Conservation (phyloP, 2,329 filamentous ascomycete species). For the Neophaeococcomyces aloes region DNA sequence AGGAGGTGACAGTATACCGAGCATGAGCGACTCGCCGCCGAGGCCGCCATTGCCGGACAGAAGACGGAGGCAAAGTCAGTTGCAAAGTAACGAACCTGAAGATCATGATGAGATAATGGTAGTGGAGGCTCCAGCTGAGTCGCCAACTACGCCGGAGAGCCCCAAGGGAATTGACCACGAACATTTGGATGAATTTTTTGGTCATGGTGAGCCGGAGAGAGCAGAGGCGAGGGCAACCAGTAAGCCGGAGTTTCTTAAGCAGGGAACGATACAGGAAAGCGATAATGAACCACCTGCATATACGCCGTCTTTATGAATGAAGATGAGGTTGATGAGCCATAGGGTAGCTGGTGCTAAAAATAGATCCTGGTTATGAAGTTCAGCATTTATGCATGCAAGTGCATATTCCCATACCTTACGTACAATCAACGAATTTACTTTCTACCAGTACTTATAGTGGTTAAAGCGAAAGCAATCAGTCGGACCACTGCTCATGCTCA, state of each 20-base stretch:
- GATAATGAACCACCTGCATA: not conserved
- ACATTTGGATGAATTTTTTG: constrained; percentile 20
- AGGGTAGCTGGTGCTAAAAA: too few species aligned
- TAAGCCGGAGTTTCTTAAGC: not conserved
- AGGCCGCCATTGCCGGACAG: constrained; percentile 40
- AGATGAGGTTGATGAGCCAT: not conserved
- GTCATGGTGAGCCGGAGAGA: constrained; percentile 17
- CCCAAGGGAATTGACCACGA: constrained; percentile 34
- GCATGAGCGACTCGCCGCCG: constrained; percentile 20
- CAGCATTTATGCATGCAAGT: too few species aligned
- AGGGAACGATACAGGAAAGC: not conserved
- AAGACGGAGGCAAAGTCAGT: constrained; percentile 30
- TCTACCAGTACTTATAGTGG: too few species aligned
- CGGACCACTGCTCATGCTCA: too few species aligned
- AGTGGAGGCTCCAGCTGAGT: constrained; percentile 55
- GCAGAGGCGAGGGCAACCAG: not conserved
- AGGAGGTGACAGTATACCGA: constrained; percentile 23
- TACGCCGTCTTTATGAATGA: not conserved
- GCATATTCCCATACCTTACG: too few species aligned
- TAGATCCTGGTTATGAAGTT: too few species aligned
- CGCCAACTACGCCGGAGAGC: constrained; percentile 41
- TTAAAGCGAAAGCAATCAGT: too few species aligned
- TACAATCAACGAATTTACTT: too few species aligned
- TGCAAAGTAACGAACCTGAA: constrained; percentile 25
- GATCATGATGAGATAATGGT: constrained; percentile 45